phyloP scores from a whole-genome alignment of 106 monocot genomes.

The Allium fistulosum region DNA sequence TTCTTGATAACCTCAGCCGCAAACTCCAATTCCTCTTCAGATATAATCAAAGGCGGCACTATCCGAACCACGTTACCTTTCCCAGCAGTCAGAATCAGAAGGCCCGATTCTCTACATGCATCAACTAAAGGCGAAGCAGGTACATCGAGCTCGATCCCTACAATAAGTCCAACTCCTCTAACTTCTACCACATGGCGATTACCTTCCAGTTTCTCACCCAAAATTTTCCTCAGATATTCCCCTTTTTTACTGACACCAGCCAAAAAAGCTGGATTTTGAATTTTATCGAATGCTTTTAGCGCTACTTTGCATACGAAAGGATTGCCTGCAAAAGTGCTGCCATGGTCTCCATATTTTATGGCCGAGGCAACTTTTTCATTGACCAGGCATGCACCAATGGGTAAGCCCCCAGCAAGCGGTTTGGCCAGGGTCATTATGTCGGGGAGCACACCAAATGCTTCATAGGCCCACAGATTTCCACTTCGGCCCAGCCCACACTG shows the following conservation, averaged over 20 bases:
- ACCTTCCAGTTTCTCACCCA: conserved; percentile 30
- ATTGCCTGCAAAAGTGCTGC: conserved; percentile 76
- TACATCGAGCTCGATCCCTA: conserved; percentile 75
- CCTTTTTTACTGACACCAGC: conserved; percentile 54
- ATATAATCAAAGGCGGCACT: conserved; percentile 81
- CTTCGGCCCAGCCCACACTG: conserved; percentile 89
- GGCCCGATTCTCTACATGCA: conserved; percentile 53
- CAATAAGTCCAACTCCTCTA: conserved; percentile 69
- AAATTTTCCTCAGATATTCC: conserved; percentile 47
- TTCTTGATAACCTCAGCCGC: conserved; percentile 43
- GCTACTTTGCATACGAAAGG: conserved; percentile 75
- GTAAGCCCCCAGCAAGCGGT: conserved; percentile 76
- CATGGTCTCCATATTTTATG: conserved; percentile 63
- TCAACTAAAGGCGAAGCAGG: conserved; percentile 55
- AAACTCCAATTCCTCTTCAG: conserved; percentile 59
- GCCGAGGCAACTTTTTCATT: conserved; percentile 57
- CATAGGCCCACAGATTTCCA: conserved; percentile 81
- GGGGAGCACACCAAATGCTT: conserved; percentile 47
- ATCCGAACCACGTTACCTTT: conserved; percentile 78
- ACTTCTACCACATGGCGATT: conserved; percentile 63
- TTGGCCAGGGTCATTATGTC: conserved; percentile 97
- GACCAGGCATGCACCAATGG: conserved; percentile 68
- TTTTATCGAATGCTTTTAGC: conserved; percentile 64
- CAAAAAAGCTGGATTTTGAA: conserved; percentile 56
- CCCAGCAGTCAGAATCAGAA: conserved; percentile 80